These are phyloP conservation scores for Stentor roeselii DNA, from an alignment of 73 alveolate genomes.

Conservation along the genomic window DNA sequence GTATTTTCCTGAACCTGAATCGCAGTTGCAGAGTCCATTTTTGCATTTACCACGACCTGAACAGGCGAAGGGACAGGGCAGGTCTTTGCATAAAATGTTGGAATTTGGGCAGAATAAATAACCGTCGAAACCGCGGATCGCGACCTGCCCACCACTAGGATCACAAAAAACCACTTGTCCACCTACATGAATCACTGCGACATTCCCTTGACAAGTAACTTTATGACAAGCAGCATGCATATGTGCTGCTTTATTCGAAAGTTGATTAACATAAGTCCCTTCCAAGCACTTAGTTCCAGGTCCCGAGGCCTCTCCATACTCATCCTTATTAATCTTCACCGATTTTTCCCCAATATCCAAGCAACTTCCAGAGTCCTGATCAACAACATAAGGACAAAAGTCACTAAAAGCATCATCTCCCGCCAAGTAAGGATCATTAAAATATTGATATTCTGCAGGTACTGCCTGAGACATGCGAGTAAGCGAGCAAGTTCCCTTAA, in stretches of 20 bases:
- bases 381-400: conserved; percentile 19
- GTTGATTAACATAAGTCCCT: conserved; percentile 18
- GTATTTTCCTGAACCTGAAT: conserved; percentile 9
- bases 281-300: background rate
- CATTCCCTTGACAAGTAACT: conserved; percentile 24
- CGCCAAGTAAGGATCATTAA: conserved; percentile 17
- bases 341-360: background rate
- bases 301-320: background rate
- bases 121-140: conserved; percentile 6
- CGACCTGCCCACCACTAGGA: background rate
- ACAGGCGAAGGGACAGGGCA: conserved; percentile 10
- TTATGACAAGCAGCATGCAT: conserved; percentile 9
- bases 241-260: conserved; percentile 1
- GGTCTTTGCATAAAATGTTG: background rate
- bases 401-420: conserved; percentile 19
- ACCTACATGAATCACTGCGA: conserved; percentile 11
- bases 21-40: conserved; percentile 7
- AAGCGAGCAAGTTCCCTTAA: conserved; percentile 20
- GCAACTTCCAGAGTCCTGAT: background rate
- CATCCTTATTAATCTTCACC: background rate
- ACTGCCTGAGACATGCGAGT: background rate
- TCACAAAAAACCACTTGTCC: background rate
- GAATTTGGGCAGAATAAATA: background rate
- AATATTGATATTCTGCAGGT: conserved; percentile 26
- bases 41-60: conserved; percentile 6